phyloP scores from a whole-genome alignment of 306 rosid species.

The Amphicarpaea edgeworthii region DNA sequence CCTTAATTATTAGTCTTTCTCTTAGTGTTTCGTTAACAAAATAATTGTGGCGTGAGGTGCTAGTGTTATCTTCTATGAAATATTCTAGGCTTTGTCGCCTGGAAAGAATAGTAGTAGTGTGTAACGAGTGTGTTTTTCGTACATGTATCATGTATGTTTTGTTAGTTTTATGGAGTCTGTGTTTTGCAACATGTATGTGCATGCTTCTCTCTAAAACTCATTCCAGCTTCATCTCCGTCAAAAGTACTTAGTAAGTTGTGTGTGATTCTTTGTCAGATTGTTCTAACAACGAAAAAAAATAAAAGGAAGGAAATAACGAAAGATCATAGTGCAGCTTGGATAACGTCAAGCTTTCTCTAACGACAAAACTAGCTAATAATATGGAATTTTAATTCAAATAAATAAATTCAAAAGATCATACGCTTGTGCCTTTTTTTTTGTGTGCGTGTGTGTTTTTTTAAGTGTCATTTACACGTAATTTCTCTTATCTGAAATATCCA shows the following conservation, averaged over 20 bases:
- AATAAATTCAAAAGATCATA: background rate
- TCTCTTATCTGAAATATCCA: background rate
- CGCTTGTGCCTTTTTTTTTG: too few species aligned
- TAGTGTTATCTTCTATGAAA: conserved; percentile 1
- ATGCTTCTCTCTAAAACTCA: background rate
- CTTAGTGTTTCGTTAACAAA: background rate
- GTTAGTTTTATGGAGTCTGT: background rate
- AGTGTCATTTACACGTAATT: background rate
- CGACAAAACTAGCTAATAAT: background rate
- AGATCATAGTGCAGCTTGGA: background rate
- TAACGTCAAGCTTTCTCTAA: background rate
- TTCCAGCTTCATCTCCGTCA: too few species aligned
- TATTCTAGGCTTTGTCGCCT: background rate
- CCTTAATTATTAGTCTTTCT: background rate
- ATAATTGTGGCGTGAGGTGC: background rate
- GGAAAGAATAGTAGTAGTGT: background rate
- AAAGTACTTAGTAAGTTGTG: background rate
- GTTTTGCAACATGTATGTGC: background rate
- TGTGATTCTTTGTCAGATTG: background rate
- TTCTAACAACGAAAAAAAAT: background rate
- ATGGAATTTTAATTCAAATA: background rate
- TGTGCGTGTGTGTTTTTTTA: too few species aligned
- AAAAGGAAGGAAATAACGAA: too few species aligned
- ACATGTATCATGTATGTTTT: background rate
- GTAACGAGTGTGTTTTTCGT: background rate